phyloP scores from a whole-genome alignment of 495 filamentous ascomycete species.

The Aspergillus baeticus region DNA sequence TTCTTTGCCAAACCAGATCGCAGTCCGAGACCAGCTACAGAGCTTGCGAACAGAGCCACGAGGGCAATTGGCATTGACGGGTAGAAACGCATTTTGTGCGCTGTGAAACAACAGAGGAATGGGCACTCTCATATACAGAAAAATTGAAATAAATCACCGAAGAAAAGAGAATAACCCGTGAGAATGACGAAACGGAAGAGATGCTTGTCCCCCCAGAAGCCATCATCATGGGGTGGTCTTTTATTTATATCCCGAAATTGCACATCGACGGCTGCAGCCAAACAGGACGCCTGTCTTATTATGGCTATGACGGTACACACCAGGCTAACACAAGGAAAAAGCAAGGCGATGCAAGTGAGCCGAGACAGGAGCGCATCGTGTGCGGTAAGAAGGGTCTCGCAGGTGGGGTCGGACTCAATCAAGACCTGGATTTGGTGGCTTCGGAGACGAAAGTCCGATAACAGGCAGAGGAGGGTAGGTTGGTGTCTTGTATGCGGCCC shows the following conservation, averaged over 20 bases:
- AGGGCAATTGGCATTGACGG: background rate
- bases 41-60: background rate
- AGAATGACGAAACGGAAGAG: background rate
- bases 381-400: background rate
- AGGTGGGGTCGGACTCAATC: background rate
- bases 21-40: background rate
- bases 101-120: background rate
- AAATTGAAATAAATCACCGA: background rate
- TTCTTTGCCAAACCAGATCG: background rate
- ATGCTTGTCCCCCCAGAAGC: background rate
- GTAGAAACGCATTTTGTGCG: conserved; percentile 5
- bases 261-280: conserved; percentile 6
- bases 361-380: background rate
- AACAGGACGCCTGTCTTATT: background rate
- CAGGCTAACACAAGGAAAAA: conserved; percentile 3
- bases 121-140: background rate
- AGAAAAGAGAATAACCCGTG: background rate
- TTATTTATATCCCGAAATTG: background rate
- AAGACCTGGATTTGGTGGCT: conserved; percentile 7
- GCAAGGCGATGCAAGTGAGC: background rate
- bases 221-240: background rate
- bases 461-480: background rate
- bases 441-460: background rate
- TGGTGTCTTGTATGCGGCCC: background rate
- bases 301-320: background rate